Conservation (phyloP, 768 basidiomycete species). For the Tricholoma matsutake region DNA sequence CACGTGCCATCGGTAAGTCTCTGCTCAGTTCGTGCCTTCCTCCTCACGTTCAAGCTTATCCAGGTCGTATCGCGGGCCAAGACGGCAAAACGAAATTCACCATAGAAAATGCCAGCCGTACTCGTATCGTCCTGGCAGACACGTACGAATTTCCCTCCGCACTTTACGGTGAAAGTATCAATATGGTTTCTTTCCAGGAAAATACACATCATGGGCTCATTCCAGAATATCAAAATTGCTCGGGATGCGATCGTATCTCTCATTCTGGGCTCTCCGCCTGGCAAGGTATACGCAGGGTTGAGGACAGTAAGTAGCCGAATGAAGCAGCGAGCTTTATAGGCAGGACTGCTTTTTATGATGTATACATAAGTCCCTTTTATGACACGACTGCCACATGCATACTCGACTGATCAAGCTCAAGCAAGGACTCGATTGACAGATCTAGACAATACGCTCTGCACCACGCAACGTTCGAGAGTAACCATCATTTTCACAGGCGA, state of each 20-base stretch:
- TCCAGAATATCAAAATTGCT: slow-evolving; percentile 98
- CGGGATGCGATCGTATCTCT: slow-evolving; percentile 94
- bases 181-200: slow-evolving; percentile 51
- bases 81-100: slow-evolving; percentile 99
- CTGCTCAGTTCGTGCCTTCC: not conserved
- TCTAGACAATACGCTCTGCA: too few relatives aligned
- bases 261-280: slow-evolving; percentile 93
- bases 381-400: not conserved
- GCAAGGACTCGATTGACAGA: not conserved
- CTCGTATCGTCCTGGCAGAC: slow-evolving; percentile 97
- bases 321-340: slow-evolving; percentile 71
- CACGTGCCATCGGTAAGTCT: slow-evolving; percentile 86
- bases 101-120: slow-evolving; percentile 95
- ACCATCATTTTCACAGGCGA: too few relatives aligned
- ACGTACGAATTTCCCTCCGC: slow-evolving; percentile 56
- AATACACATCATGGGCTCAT: slow-evolving; percentile 98
- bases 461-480: too few relatives aligned
- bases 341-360: not conserved
- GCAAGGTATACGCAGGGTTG: slow-evolving; percentile 88
- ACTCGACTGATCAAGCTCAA: not conserved
- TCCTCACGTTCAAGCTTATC: slow-evolving; percentile 6
- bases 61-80: slow-evolving; percentile 96
- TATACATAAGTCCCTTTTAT: not conserved
- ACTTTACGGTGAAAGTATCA: slow-evolving; percentile 2
- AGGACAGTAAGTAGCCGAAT: slow-evolving; percentile 89